phyloP scores from a whole-genome alignment of 352 stramenopile genomes.

The Globisporangium viniferum region DNA sequence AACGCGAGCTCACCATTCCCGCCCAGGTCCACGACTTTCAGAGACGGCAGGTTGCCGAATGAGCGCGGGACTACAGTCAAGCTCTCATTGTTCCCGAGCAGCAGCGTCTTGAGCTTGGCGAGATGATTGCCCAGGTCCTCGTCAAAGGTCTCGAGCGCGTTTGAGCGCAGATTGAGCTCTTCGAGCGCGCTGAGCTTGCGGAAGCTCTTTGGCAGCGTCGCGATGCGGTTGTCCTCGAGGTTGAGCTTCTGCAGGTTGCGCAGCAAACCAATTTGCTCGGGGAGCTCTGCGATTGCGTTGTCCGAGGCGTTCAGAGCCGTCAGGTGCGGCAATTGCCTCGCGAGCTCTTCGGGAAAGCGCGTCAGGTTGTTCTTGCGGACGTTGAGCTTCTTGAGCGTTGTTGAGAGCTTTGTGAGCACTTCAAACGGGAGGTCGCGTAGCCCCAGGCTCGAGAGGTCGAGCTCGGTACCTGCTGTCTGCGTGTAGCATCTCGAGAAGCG shows the following conservation, averaged over 20 bases:
- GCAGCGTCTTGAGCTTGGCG: neutral
- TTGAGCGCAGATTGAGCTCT: neutral
- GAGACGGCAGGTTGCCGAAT: neutral
- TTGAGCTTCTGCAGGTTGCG: neutral
- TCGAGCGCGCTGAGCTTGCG: neutral
- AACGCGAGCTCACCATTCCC: neutral
- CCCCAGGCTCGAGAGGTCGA: neutral
- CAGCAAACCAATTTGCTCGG: neutral
- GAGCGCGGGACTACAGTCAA: neutral
- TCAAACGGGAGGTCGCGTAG: neutral
- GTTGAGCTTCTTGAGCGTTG: neutral
- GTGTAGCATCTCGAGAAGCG: neutral
- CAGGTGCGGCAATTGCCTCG: neutral
- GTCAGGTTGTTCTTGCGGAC: neutral
- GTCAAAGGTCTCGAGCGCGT: neutral
- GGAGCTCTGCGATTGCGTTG: neutral
- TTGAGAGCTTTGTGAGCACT: neutral
- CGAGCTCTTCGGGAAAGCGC: neutral
- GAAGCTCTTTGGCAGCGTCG: neutral
- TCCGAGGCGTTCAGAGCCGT: neutral
- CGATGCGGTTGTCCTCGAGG: neutral
- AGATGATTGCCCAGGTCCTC: neutral
- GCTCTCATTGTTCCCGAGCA: neutral
- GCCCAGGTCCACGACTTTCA: neutral
- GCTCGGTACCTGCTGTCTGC: neutral